These are phyloP conservation scores for Myxozyma lipomycoides DNA, from an alignment of 805 yeast genomes.

Conservation along the genomic window DNA sequence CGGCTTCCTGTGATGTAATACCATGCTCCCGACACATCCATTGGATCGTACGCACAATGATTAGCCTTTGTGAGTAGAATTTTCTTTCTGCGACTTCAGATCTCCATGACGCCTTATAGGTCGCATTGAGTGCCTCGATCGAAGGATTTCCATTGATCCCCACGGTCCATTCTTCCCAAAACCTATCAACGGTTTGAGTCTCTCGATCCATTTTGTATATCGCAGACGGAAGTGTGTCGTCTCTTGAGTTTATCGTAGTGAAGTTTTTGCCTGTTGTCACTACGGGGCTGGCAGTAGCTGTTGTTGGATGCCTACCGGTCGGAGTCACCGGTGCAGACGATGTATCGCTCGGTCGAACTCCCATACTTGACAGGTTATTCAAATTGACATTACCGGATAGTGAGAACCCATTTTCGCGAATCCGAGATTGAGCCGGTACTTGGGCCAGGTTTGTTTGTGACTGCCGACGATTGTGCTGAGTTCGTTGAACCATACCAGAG, in stretches of 20 bases:
- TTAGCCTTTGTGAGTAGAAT: slow-evolving; percentile 26
- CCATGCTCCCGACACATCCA: slow-evolving; percentile 21
- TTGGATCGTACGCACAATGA: slow-evolving; percentile 26
- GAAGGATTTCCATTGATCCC: slow-evolving; percentile 45
- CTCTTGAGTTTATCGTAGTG: too few species aligned
- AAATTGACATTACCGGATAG: too few species aligned
- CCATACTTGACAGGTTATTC: too few species aligned
- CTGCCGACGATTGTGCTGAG: not conserved
- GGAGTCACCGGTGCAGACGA: not conserved
- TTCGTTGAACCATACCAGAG: too few species aligned
- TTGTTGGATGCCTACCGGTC: not conserved
- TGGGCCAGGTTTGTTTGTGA: not conserved
- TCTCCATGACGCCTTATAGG: slow-evolving; percentile 45
- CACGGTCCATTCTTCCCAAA: slow-evolving; percentile 41
- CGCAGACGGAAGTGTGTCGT: not conserved
- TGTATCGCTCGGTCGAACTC: too few species aligned
- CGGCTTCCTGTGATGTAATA: slow-evolving; percentile 22
- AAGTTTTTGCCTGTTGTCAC: not conserved
- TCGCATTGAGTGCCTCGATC: slow-evolving; percentile 41
- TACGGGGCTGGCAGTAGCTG: slow-evolving; percentile 2
- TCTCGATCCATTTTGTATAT: slow-evolving; percentile 25
- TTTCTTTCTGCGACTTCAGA: slow-evolving; percentile 31
- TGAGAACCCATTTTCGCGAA: too few species aligned
- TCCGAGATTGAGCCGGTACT: too few species aligned
- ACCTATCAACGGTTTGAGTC: slow-evolving; percentile 26